Evolutionary conservation across 495 filamentous ascomycete species (phyloP).

Genomic region (Penicillium longicatenatum): DNA sequence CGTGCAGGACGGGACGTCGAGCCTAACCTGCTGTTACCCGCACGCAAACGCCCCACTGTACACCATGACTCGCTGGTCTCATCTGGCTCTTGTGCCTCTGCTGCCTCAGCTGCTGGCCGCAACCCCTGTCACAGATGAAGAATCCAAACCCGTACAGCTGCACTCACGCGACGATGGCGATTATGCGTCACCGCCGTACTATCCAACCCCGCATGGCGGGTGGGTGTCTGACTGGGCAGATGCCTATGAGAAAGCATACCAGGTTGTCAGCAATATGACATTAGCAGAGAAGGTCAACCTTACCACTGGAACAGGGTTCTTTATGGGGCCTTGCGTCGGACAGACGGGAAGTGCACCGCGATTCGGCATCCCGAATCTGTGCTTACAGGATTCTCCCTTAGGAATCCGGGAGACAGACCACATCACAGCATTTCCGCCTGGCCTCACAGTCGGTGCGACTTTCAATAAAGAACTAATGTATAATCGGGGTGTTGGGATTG

Average conservation of each 20-base stretch:
- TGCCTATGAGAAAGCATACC: slow-evolving; percentile 78
- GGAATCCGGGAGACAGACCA: slow-evolving; percentile 54
- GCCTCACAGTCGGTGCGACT: slow-evolving; percentile 57
- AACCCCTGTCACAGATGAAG: slow-evolving; percentile 17
- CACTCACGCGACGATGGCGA: slow-evolving; percentile 17
- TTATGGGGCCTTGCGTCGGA: slow-evolving; percentile 48
- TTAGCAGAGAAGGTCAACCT: slow-evolving; percentile 93
- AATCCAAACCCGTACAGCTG: slow-evolving; percentile 4
- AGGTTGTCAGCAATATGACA: slow-evolving; percentile 82
- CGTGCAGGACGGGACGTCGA: slow-evolving; percentile 8
- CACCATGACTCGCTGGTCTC: slow-evolving; percentile 28
- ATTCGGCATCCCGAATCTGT: slow-evolving; percentile 45
- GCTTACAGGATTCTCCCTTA: slow-evolving; percentile 47
- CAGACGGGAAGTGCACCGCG: slow-evolving; percentile 44
- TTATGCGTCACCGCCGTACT: slow-evolving; percentile 63
- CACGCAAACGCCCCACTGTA: neutral
- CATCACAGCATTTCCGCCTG: slow-evolving; percentile 59
- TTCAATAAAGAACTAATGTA: slow-evolving; percentile 66
- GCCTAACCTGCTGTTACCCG: slow-evolving; percentile 12
- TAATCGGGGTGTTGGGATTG: slow-evolving; percentile 64
- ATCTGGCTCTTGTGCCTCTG: slow-evolving; percentile 22
- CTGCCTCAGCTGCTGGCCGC: slow-evolving; percentile 16
- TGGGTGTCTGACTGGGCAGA: slow-evolving; percentile 69
- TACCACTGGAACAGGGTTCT: slow-evolving; percentile 69
- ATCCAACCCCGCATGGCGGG: slow-evolving; percentile 84